These are phyloP conservation scores for Aspergillus sp. DNA, from an alignment of 2,329 filamentous ascomycete genomes.

Conservation along the genomic window DNA sequence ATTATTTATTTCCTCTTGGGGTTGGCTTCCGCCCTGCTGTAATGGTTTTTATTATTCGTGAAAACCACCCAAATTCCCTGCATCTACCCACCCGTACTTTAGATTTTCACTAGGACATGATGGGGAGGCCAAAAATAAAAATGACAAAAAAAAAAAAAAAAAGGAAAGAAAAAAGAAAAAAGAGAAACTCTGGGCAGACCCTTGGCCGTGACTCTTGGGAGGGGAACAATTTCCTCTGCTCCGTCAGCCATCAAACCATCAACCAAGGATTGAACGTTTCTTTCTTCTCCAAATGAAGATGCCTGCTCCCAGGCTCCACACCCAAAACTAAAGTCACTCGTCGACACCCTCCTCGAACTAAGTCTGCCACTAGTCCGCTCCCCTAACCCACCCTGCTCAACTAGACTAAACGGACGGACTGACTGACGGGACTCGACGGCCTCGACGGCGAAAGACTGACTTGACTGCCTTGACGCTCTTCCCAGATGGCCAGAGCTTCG, in stretches of 20 bases:
- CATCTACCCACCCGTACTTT: neutral
- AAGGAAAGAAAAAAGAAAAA: neutral
- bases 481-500: conserved; percentile 24
- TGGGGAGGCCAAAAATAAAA: neutral
- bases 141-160: neutral
- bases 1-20: neutral
- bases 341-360: conserved; percentile 4
- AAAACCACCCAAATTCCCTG: neutral
- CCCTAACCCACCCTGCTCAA: neutral
- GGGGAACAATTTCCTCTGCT: neutral
- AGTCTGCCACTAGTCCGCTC: neutral
- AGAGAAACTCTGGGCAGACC: conserved; percentile 5
- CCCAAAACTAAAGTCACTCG: neutral
- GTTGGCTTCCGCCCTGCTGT: neutral
- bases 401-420: conserved; percentile 1
- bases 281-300: neutral
- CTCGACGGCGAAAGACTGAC: neutral
- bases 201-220: neutral
- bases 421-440: neutral
- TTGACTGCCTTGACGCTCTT: conserved; percentile 3
- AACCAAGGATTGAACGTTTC: neutral
- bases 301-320: neutral
- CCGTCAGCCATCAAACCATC: neutral
- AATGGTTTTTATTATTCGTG: neutral
- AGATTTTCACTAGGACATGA: too few relatives aligned